These are phyloP conservation scores for Acacia confusa DNA, from an alignment of 306 rosid genomes.

Conservation along the genomic window DNA sequence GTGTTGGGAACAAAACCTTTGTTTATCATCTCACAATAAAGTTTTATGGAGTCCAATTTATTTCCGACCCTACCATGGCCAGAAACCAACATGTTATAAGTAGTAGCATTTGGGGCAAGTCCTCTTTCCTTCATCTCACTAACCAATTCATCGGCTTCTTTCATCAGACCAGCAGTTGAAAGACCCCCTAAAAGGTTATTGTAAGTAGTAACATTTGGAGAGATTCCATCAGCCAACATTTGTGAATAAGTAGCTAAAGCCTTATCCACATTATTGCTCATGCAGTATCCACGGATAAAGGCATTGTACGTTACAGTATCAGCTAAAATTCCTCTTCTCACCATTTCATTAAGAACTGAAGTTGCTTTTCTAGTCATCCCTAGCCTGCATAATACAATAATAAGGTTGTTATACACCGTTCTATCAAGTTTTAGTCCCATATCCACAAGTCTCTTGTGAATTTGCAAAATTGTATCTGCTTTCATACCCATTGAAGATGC, in stretches of 20 bases:
- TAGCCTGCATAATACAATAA: conserved; percentile 63
- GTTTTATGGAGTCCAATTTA: conserved; percentile 58
- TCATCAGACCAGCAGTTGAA: conserved; percentile 66
- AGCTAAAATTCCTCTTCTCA: conserved; percentile 49
- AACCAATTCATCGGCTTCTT: conserved; percentile 60
- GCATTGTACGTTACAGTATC: conserved; percentile 74
- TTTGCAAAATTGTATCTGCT: conserved; percentile 60
- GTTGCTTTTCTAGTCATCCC: conserved; percentile 87
- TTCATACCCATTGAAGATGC: conserved; percentile 61
- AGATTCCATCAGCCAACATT: conserved; percentile 61
- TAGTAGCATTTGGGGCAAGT: conserved; percentile 63
- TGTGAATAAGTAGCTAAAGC: conserved; percentile 59
- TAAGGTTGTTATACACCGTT: conserved; percentile 66
- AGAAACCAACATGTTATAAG: conserved; percentile 70
- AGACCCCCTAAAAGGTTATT: conserved; percentile 72
- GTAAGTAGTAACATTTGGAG: conserved; percentile 71
- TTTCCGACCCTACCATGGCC: conserved; percentile 80
- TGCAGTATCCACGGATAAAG: conserved; percentile 67
- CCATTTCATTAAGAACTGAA: conserved; percentile 65
- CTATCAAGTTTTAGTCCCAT: conserved; percentile 63
- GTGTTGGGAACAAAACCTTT: conserved; percentile 75
- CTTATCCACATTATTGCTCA: conserved; percentile 62
- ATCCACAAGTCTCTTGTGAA: conserved; percentile 63
- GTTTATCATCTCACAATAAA: conserved; percentile 84
- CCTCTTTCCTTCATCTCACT: conserved; percentile 70